Percentiles rank a stretch among this genome's conserved stretches.
phyloP scores from a whole-genome alignment of 352 stramenopile genomes.

The Phytopythium cucurbitacearum region DNA sequence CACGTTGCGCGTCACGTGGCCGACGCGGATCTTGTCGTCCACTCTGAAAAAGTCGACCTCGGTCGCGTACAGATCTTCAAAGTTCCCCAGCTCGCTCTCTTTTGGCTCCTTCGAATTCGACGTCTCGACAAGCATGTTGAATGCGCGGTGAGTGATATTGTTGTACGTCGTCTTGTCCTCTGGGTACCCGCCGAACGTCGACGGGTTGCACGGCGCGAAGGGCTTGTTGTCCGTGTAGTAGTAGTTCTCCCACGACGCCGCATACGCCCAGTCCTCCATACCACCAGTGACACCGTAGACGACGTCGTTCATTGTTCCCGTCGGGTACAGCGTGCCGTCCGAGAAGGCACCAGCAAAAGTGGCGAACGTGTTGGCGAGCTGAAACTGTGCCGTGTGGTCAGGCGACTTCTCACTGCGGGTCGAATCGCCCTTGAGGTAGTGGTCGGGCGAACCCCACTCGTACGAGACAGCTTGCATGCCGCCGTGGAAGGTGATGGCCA shows the following conservation, averaged over 20 bases:
- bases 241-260: constrained; percentile 84
- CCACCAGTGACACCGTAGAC: constrained; percentile 96
- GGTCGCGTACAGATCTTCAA: constrained; percentile 56
- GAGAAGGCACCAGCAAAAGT: constrained; percentile 70
- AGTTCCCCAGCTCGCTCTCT: constrained; percentile 63
- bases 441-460: constrained; percentile 95
- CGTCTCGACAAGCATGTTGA: constrained; percentile 97
- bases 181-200: constrained; percentile 88
- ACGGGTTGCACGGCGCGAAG: constrained; percentile 79
- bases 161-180: constrained; percentile 91
- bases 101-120: constrained; percentile 88
- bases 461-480: constrained; percentile 97
- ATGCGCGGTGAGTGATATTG: constrained; percentile 89
- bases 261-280: constrained; percentile 98
- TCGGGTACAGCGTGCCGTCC: constrained; percentile 71
- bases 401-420: constrained; percentile 72
- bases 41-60: constrained; percentile 64
- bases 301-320: constrained; percentile 93
- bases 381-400: constrained; percentile 68
- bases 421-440: constrained; percentile 56
- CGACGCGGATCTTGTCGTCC: constrained; percentile 45
- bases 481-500: constrained; percentile 97
- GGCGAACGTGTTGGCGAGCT: constrained; percentile 54
- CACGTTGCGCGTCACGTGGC: constrained; percentile 95
- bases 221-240: constrained; percentile 34